Base-by-base conservation (phyloP, 2,329 filamentous ascomycete genomes). In the Raffaelea albimanens region DNA sequence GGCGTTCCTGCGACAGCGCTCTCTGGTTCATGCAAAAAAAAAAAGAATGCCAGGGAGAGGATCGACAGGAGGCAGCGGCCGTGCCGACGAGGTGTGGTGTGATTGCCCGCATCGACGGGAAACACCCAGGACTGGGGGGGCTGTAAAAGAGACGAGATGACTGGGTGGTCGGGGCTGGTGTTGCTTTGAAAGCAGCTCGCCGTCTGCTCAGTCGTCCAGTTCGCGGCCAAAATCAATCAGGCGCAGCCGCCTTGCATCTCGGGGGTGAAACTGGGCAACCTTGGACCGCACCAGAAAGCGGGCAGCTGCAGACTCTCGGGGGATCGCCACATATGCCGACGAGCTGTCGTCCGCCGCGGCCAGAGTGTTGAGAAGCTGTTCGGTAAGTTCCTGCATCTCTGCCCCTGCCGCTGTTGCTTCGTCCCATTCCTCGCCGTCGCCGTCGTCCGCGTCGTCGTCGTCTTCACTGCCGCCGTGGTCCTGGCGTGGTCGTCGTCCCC, bases 141-240 rank as follows among this genome's bases (percentile, higher is more conserved):
- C n/a, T n/a, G n/a, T n/a, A n/a, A n/a, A n/a, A n/a, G n/a, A n/a
- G n/a, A 40, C 10, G 38, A 40, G 38, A 19, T 21, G 18, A n/a
- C 42, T 7, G 19, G 23, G 2, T 9, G 9, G 19, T 45, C 25
- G 19, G 25, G 16, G 23, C 18, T 5, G 21, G 10, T 21, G 8
- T 21, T 44, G 8, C 4, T 18, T 40, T 33, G 9, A 20, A 11
- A 22, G 11, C 31, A 34, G 31, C n/a, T 36, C 16, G 9, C 29
- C n/a, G 36, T 20, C 19, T 65, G 36, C 20, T 21, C 65, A 79
- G 56, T 72, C 72, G 43, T 81, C 78, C 52, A 83, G 58, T 53
- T 82, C 79, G 49, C 75, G 72, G 16, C 79, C 80, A 67, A 83
- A 83, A 59, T 83, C 79, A 42, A 84, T 63, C 42, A 84, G 61